Percentiles rank a stretch among this genome's conserved stretches.
phyloP scores from a whole-genome alignment of 1,284 basidiomycete genomes.

The Ceratobasidium sp. region DNA sequence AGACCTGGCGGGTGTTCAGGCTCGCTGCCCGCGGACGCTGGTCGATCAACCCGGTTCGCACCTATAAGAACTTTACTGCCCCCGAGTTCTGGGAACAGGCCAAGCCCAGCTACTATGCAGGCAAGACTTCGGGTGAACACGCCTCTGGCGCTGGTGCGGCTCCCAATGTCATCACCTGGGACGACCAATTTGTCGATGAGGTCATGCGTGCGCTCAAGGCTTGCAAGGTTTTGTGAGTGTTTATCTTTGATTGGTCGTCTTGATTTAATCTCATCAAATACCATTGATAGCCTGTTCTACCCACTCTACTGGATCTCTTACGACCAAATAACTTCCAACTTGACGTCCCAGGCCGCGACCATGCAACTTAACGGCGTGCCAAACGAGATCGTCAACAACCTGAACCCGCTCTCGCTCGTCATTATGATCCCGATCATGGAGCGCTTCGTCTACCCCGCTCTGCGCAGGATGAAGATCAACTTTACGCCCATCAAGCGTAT shows the following conservation, averaged over 20 bases:
- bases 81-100: conserved; percentile 80
- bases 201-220: conserved; percentile 83
- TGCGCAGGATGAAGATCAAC: conserved; percentile 67
- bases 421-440: conserved; percentile 53
- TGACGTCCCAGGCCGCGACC: conserved; percentile 59
- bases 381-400: conserved; percentile 59
- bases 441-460: conserved; percentile 71
- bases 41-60: conserved; percentile 49
- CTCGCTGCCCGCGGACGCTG: conserved; percentile 49
- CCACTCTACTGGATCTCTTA: conserved; percentile 33
- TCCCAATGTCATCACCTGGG: conserved; percentile 50
- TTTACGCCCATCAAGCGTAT: conserved; percentile 81
- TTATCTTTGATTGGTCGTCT: conserved; percentile 63
- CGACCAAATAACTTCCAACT: conserved; percentile 74
- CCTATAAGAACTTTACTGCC: conserved; percentile 52
- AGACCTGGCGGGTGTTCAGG: conserved; percentile 46
- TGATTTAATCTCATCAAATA: conserved; percentile 8
- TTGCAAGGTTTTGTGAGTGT: conserved; percentile 83
- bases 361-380: conserved; percentile 78
- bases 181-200: conserved; percentile 85
- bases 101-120: conserved; percentile 60
- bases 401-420: conserved; percentile 52
- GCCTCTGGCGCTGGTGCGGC: conserved; percentile 51
- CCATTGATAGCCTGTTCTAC: conserved; percentile 13
- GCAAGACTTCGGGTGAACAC: conserved; percentile 43